Base-by-base conservation (phyloP, 169 alveolate species). In the Eimeria sp. region DNA sequence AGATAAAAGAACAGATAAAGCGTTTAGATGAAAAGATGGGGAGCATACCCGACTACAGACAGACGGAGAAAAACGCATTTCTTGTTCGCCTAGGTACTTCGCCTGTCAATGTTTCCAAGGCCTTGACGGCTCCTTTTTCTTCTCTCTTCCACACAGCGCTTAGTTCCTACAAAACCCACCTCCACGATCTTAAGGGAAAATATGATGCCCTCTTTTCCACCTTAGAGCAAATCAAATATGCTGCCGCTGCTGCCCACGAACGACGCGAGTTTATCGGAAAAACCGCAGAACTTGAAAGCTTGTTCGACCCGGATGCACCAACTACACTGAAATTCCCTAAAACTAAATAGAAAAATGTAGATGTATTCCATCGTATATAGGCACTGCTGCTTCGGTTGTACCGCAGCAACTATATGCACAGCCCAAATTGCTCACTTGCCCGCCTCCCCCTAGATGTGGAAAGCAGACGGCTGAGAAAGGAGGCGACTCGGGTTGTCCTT, bases 301-400 rank as follows among this genome's bases (percentile, higher is more conserved):
- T 72, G 3, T 89, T 72, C 47, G 95, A 89, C 27, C 11, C 95
- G 7, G 95, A 67, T 3, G 89, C 95, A 34, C 89, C 95, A 7
- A 30, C 51, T 20, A 11, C 88, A 43, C 54, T 89, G 27, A 82
- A 70, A 51, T 13, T 89, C 40, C 78, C 70, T 2, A 27, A 27
- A 13, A 65, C 47, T 11, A 10, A 76, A 43, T 76, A 76, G 87
- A 10, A 14, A 4, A 70, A 4, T 67, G 14, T 34, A 1, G 40
- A 34, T 34, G 40, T 34, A 34, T 34, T 34, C 40, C 40, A 34
- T 34, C 40, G 2, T 34, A 34, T 34, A 34, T 34, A 34, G 0
- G 0, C 40, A 34, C 40, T 34, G 40, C 0, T 34, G 40, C 40
- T 34, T 34, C 40, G 40, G 40, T 34, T 34, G 40, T 34, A 34